phyloP scores from a whole-genome alignment of 176 grass and related monocot genomes.

The Alloteropsis semialata region DNA sequence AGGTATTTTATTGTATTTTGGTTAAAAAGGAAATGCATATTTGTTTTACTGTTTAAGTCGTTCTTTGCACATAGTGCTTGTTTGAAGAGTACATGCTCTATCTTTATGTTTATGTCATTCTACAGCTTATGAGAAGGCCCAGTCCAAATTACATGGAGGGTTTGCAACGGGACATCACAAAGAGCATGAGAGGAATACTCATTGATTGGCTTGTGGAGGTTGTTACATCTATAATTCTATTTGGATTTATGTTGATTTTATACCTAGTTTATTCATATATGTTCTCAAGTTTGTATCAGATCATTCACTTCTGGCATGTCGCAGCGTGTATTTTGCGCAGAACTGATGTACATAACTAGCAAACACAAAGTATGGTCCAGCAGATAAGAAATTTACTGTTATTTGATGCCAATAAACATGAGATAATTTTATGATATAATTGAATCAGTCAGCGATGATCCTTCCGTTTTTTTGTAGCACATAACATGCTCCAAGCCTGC shows the following conservation, averaged over 20 bases:
- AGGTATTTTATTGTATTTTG: slow-evolving; percentile 32
- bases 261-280: not conserved
- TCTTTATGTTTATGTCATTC: slow-evolving; percentile 23
- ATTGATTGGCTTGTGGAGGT: slow-evolving; percentile 71
- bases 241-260: not conserved
- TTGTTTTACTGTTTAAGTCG: not conserved
- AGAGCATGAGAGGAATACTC: slow-evolving; percentile 51
- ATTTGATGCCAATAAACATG: not conserved
- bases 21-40: not conserved
- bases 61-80: not conserved
- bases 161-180: slow-evolving; percentile 28
- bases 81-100: not conserved
- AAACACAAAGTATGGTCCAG: not conserved
- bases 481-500: not conserved
- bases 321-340: not conserved
- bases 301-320: not conserved
- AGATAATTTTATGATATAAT: not conserved
- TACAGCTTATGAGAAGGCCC: slow-evolving; percentile 40
- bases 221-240: not conserved
- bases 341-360: not conserved
- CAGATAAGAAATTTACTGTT: not conserved
- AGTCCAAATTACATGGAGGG: slow-evolving; percentile 14
- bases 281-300: not conserved
- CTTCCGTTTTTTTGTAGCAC: not conserved
- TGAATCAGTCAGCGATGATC: not conserved